Evolutionary conservation across 768 basidiomycete genomes (phyloP).

Genomic region (Panellus pusillus): DNA sequence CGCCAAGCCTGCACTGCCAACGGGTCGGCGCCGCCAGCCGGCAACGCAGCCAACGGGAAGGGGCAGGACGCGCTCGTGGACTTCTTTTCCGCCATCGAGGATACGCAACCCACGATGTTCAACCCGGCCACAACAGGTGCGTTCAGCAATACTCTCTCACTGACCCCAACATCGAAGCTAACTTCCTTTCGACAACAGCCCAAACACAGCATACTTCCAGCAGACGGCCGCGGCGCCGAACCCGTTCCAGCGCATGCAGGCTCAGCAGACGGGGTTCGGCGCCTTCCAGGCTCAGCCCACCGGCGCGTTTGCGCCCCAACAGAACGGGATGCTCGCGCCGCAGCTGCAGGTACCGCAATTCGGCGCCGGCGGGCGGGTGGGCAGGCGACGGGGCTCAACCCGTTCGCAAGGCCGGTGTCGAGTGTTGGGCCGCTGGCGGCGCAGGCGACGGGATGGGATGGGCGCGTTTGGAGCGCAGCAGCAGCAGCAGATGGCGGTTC

Average conservation of each 20-base stretch:
- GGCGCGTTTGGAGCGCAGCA: slow-evolving; percentile 46
- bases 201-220: slow-evolving; percentile 50
- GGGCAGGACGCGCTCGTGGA: slow-evolving; percentile 61
- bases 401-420: slow-evolving; percentile 19
- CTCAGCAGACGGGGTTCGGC: slow-evolving; percentile 28
- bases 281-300: slow-evolving; percentile 33
- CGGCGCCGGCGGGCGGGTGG: slow-evolving; percentile 17
- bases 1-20: slow-evolving; percentile 6
- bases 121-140: slow-evolving; percentile 64
- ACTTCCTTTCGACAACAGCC: too few relatives aligned
- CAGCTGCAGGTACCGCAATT: slow-evolving; percentile 4
- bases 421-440: slow-evolving; percentile 12
- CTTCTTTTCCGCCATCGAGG: slow-evolving; percentile 89
- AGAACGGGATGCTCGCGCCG: background rate
- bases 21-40: slow-evolving; percentile 3
- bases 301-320: slow-evolving; percentile 26
- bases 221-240: slow-evolving; percentile 61
- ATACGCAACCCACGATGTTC: slow-evolving; percentile 72
- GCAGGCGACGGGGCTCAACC: slow-evolving; percentile 46
- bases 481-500: slow-evolving; percentile 21
- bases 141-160: slow-evolving; percentile 13
- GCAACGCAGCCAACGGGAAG: slow-evolving; percentile 19
- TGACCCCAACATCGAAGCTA: background rate
- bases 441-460: background rate
- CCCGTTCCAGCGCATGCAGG: slow-evolving; percentile 71